Percentiles rank a stretch among this genome's conserved stretches.
Evolutionary conservation across 192 early-diverging fungal genomes (phyloP).

Genomic region (Paraglomus brasilianum): DNA sequence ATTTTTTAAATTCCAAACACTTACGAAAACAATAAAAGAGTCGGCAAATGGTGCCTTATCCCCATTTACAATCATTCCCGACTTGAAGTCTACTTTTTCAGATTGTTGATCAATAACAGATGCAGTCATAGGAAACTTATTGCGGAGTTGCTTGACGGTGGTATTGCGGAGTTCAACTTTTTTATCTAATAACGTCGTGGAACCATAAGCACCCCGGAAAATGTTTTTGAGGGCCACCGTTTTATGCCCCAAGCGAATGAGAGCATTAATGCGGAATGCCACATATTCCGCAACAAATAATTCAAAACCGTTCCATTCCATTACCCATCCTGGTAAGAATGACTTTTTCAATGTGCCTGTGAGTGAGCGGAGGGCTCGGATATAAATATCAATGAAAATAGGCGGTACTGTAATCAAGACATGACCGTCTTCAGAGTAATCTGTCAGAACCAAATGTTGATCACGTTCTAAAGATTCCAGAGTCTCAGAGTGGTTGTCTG

Average conservation of each 20-base stretch:
- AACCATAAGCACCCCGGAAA: slow-evolving; percentile 4
- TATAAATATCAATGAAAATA: slow-evolving; percentile 5
- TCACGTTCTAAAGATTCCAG: neutral
- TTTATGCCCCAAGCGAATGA: neutral
- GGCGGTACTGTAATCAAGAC: neutral
- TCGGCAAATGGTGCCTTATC: slow-evolving; percentile 1
- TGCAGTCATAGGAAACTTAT: no score
- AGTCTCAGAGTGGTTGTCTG: neutral
- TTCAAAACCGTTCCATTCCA: neutral
- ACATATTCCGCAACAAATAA: neutral
- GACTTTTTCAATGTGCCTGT: neutral
- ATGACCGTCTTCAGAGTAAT: neutral
- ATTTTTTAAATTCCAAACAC: neutral
- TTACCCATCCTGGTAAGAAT: neutral
- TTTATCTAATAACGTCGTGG: no score
- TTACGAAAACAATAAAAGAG: neutral
- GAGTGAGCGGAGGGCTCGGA: neutral
- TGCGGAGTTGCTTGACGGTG: no score
- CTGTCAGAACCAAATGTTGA: neutral
- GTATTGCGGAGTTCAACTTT: no score
- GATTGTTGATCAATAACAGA: no score
- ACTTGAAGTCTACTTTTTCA: no score
- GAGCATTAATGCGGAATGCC: neutral
- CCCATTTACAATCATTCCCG: neutral
- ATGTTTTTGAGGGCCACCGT: neutral